These are phyloP conservation scores for Raffaelea arxii DNA, from an alignment of 2,329 filamentous ascomycete species.

Conservation along the genomic window DNA sequence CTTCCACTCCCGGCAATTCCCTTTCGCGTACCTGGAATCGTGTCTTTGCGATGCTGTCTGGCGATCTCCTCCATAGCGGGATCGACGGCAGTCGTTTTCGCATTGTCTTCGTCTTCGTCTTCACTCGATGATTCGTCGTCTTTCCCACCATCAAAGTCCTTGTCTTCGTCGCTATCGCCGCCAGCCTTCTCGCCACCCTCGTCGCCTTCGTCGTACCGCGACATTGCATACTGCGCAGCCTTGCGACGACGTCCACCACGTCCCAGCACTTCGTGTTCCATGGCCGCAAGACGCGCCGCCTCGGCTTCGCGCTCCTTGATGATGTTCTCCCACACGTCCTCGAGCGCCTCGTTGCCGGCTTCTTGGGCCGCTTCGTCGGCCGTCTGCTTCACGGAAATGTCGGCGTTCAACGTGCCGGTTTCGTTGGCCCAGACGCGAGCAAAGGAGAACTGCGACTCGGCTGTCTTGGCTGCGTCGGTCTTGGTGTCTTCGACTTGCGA, in stretches of 20 bases:
- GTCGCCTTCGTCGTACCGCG: slow-evolving; percentile 10
- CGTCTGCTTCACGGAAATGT: slow-evolving; percentile 37
- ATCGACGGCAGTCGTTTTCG: background rate
- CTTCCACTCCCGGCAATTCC: too few species aligned
- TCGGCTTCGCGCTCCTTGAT: slow-evolving; percentile 71
- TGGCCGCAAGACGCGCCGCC: slow-evolving; percentile 61
- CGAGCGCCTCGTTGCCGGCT: slow-evolving; percentile 10
- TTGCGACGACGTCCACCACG: slow-evolving; percentile 68
- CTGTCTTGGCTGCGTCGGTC: slow-evolving; percentile 43
- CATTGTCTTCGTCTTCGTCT: slow-evolving; percentile 6
- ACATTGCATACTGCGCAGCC: slow-evolving; percentile 27
- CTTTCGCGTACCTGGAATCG: too few species aligned
- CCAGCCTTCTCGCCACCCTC: slow-evolving; percentile 19
- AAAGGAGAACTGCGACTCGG: slow-evolving; percentile 78
- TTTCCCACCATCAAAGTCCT: background rate
- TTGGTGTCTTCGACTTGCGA: slow-evolving; percentile 67
- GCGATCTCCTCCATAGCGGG: background rate
- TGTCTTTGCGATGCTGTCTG: background rate
- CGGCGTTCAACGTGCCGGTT: slow-evolving; percentile 54
- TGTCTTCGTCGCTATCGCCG: slow-evolving; percentile 8
- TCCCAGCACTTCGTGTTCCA: slow-evolving; percentile 65
- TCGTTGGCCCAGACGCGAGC: slow-evolving; percentile 90
- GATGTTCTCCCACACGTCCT: slow-evolving; percentile 80
- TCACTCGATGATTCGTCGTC: slow-evolving; percentile 11
- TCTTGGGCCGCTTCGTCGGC: slow-evolving; percentile 28